Base-by-base conservation (phyloP, 768 basidiomycete genomes). In the Tulasnella sp. region DNA sequence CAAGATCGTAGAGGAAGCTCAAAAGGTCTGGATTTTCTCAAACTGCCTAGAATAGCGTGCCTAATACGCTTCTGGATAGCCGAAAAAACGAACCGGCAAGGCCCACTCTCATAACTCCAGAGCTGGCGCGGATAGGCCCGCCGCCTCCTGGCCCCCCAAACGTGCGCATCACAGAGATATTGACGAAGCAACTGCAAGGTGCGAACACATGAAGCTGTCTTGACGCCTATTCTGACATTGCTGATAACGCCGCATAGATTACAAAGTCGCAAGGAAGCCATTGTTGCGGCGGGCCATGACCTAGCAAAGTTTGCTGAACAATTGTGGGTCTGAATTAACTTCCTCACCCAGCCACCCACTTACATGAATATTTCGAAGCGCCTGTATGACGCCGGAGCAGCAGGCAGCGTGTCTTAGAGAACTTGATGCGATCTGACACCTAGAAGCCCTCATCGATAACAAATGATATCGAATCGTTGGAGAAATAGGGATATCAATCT, bases 91-190 rank as follows among this genome's bases (percentile, higher is more conserved):
- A 3, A 32, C 15, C 8, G 32, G 15, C 17, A 54, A 60, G 41
- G 34, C 19, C 9, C 8, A 41, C 21, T 4, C 27, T 27, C 38
- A 38, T 43, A 41, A 26, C 41, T 23, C 15, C 24, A 66, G 50
- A 63, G 71, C 10, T 73, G 75, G 0, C 73, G 77, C 19, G 45
- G 54, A 15, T 9, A 51, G 51, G 44, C 21, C 54, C 62, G 67
- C 73, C 4, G 71, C 52, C 2, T 47, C 45, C 58, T 87, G 85
- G 85, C 86, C 86, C 0, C 86, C 86, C 1, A 73, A 71, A 55
- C 74, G 85, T 11, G 77, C 70, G 56, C 83, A 83, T 61, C 84
- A 85, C 44, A 45, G 41, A 17, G 55, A 56, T 19, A 43, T 19
- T 5, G 41, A 43, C 23, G 45, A 51, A 29, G 29, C 61, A 26